Percentiles rank a stretch among this genome's conserved stretches.
phyloP scores from a whole-genome alignment of 805 yeast genomes.

The Candida argentea region DNA sequence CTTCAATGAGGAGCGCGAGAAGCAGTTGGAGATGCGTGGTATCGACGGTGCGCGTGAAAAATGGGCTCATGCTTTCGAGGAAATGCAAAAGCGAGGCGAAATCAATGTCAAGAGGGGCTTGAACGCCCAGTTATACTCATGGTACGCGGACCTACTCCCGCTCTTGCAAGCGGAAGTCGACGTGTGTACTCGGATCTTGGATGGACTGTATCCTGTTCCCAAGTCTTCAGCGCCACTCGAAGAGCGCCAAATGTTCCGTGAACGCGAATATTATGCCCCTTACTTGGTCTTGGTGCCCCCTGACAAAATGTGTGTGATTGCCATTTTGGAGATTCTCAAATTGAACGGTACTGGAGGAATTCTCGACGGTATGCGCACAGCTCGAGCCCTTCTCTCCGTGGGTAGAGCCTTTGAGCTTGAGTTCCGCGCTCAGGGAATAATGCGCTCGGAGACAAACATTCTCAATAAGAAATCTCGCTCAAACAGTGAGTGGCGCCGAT shows the following conservation, averaged over 20 bases:
- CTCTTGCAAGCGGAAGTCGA: conserved; percentile 56
- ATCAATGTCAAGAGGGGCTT: conserved; percentile 46
- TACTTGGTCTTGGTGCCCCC: conserved; percentile 63
- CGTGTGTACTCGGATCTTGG: conserved; percentile 38
- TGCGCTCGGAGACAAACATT: conserved; percentile 46
- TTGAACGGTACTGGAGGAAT: conserved; percentile 67
- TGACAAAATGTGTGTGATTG: conserved; percentile 72
- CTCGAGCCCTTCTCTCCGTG: conserved; percentile 69
- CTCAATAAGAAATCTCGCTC: conserved; percentile 34
- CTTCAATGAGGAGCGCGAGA: conserved; percentile 69
- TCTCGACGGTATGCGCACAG: conserved; percentile 73
- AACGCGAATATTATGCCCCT: conserved; percentile 61
- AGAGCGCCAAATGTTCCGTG: conserved; percentile 22
- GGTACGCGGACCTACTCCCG: conserved; percentile 73
- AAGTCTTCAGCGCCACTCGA: conserved; percentile 5
- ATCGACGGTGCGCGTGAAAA: conserved; percentile 77
- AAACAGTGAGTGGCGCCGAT: conserved; percentile 37
- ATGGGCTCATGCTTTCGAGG: conserved; percentile 81
- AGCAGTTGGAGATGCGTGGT: conserved; percentile 65
- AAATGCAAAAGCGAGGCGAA: conserved; percentile 48
- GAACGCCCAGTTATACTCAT: conserved; percentile 69
- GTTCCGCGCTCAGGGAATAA: conserved; percentile 58
- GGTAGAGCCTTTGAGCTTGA: conserved; percentile 83
- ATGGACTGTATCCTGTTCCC: conserved; percentile 12
- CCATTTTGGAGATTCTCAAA: conserved; percentile 74